Evolutionary conservation across 306 rosid genomes (phyloP), one percentile per base, ranked within the genome.

Genomic region (Argentina anserina): DNA sequence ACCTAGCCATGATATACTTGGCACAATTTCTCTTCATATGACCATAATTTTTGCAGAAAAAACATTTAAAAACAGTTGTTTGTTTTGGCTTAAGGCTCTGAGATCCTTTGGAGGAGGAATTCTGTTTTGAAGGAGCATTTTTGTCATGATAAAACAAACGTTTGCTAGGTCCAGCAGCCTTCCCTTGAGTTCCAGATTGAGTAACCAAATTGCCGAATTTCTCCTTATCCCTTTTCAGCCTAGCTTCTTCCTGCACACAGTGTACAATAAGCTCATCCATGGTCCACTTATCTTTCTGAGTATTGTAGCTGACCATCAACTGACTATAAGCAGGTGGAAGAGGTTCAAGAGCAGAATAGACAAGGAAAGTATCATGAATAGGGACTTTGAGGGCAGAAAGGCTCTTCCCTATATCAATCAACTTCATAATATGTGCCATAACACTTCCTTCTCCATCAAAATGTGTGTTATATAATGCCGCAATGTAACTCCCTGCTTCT

Each of bases 181-280:
- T 56, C 34, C 34, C 31, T 4, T 56, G 15, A 25, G 28, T 25
- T 7, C 13, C 29, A n/a, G n/a, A 18, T 2, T 55, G 33, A 55
- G 34, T 25, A 12, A 23, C 6, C 36, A 56, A 2, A 26, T n/a
- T 10, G 7, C 26, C 7, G 4, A 11, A 56, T 56, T 26, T 56
- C 13, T 41, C 36, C 20, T 11, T 7, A 2, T 29, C 45, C 12
- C 3, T 7, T 8, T 53, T 4, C 28, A 69, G 13, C 7, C 55
- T 59, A 6, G 13, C 52, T 25, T 75, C 58, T 47, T 56, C 63
- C 11, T 56, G 18, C 17, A 56, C 63, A 56, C 36, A 26, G 9
- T 70, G 34, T 25, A 53, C 65, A 77, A 75, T 2, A 2, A 75
- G 50, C 33, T 75, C 71, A 64, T 75, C 67, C 17, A 74, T 12